A percentile compares a stretch with the other conserved stretches of the same genome.
Conservation (phyloP, 2,329 filamentous ascomycete genomes). For the Pseudopithomyces chartarum region DNA sequence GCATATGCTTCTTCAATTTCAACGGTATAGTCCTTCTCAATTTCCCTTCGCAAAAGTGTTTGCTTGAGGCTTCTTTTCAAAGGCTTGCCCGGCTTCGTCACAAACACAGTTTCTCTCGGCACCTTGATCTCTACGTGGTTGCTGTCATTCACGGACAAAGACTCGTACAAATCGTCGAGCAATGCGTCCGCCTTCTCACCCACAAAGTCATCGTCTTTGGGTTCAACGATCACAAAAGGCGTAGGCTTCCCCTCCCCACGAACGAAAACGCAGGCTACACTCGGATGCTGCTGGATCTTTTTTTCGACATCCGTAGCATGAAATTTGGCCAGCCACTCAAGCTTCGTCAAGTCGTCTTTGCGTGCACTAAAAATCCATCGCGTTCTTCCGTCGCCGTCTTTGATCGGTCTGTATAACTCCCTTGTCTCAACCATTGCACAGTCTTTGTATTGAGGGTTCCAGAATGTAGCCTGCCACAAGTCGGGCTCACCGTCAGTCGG, state of each 20-base stretch:
- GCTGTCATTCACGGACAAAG: slow-evolving; percentile 8
- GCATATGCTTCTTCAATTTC: slow-evolving; percentile 25
- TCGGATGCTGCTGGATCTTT: slow-evolving; percentile 16
- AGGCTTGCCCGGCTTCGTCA: slow-evolving; percentile 19
- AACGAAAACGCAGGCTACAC: slow-evolving; percentile 17
- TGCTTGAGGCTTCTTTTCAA: slow-evolving; percentile 20
- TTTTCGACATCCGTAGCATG: slow-evolving; percentile 22
- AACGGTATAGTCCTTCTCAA: slow-evolving; percentile 20
- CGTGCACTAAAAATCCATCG: slow-evolving; percentile 21
- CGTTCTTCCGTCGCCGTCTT: slow-evolving; percentile 20
- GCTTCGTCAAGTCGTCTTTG: slow-evolving; percentile 29
- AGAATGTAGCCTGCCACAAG: slow-evolving; percentile 37
- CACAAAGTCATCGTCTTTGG: slow-evolving; percentile 13
- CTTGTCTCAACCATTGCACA: slow-evolving; percentile 38
- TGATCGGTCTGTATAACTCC: slow-evolving; percentile 42
- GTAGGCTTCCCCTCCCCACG: slow-evolving; percentile 21
- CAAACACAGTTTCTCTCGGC: slow-evolving; percentile 19
- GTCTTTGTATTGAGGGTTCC: slow-evolving; percentile 25
- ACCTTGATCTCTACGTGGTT: slow-evolving; percentile 15
- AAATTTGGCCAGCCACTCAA: slow-evolving; percentile 25
- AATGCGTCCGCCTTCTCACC: slow-evolving; percentile 10
- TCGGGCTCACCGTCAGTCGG: slow-evolving; percentile 24
- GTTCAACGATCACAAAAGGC: slow-evolving; percentile 24
- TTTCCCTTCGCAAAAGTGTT: slow-evolving; percentile 17
- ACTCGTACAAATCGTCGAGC: slow-evolving; percentile 14